Percentiles rank a stretch among this genome's conserved stretches.
Conservation (phyloP, 108 stramenopile genomes). For the Nitzschia putrida region DNA sequence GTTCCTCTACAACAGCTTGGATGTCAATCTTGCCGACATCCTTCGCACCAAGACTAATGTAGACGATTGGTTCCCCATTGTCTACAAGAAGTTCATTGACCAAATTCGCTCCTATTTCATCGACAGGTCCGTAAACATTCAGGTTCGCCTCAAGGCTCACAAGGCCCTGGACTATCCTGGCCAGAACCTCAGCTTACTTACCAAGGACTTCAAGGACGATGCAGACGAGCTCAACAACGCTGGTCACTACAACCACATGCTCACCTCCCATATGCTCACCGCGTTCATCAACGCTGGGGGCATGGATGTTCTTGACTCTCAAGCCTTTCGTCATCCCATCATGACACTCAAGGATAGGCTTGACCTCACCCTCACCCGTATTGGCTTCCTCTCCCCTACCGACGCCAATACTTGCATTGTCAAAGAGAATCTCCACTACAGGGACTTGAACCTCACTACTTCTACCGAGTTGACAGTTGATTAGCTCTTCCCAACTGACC, state of each 20-base stretch:
- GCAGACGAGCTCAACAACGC: background rate
- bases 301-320: too few species aligned
- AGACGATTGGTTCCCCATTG: background rate
- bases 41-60: background rate
- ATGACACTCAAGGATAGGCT: background rate
- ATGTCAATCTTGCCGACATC: background rate
- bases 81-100: background rate
- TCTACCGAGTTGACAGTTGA: too few species aligned
- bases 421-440: too few species aligned
- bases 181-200: background rate
- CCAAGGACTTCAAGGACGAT: background rate
- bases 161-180: conserved; percentile 6
- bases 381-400: background rate
- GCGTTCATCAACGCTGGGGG: background rate
- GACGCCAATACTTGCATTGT: background rate
- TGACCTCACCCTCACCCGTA: background rate
- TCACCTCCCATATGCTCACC: background rate
- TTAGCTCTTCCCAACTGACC: too few species aligned
- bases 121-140: background rate
- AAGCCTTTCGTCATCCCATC: too few species aligned
- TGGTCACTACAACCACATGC: conserved; percentile 1
- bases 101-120: background rate
- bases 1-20: background rate
- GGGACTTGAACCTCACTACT: too few species aligned
- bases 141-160: background rate